Base-by-base conservation (phyloP, 2,329 filamentous ascomycete species). In the Plectosphaerella cucumerina region DNA sequence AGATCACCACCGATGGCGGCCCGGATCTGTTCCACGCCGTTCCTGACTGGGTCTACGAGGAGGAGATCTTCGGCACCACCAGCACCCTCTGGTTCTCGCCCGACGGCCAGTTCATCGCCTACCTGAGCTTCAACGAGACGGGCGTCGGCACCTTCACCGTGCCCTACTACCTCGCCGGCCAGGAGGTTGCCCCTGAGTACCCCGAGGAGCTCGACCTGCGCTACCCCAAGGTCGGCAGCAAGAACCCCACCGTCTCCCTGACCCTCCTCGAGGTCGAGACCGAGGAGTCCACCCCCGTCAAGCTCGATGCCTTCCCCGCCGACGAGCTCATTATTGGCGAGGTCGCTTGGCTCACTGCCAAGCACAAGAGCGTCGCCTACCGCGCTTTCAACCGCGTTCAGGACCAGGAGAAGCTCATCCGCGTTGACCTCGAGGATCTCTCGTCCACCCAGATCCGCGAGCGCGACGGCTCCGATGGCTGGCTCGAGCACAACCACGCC, bases 31-130 rank as follows among this genome's bases (percentile, higher is more conserved):
- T 86, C 68, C 80, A 86, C 53, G 83, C 73, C 5, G 75, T 86
- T 1, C 83, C 83, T 0, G 84, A 86, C 59, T 87, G 94, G 94
- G 94, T 97, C 0, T 96, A 96, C 62, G 90, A 95, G 64, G 77
- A 80, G 59, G 72, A 75, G 50, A 72, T 75, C 3, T 89, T 97
- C 55, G 69, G 75, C 14, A 86, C 82, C 2, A 88, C 89, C 59
- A 90, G 82, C 54, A 93, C 89, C 5, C 95, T 92, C 1, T 99
- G 95, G 94, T 99, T 92, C 92, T 93, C 90, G 33, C 80, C 86
- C 34, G 90, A 95, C 65, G 94, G 92, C 48, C 87, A 90, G 60
- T 96, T 89, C 64, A 72, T 99, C 52, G 90, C 94, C 20, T 99
- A 96, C 67, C 74, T 99, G 53, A 86, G 91, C 26, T 99, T 94